Percentiles rank a stretch among this genome's conserved stretches.
Conservation (phyloP, 192 early-diverging fungal species). For the Backusella psychrophila region DNA sequence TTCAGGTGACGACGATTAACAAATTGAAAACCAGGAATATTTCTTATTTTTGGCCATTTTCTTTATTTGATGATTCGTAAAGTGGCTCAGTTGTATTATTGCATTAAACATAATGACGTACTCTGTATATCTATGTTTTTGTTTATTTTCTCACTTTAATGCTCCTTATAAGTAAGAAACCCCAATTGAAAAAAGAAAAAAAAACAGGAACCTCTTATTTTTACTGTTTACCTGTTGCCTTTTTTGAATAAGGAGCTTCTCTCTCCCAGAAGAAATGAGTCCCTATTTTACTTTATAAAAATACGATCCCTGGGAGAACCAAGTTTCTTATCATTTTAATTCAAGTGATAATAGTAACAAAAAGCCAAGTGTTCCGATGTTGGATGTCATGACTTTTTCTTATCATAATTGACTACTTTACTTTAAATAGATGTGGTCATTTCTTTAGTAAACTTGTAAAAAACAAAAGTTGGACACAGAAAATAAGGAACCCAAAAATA, state of each 20-base stretch:
- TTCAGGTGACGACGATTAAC: not conserved
- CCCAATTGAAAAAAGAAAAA: not conserved
- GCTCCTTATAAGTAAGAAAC: not conserved
- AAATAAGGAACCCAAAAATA: not conserved
- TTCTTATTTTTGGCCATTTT: not conserved
- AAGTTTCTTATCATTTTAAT: not conserved
- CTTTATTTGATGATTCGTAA: not conserved
- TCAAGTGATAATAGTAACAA: not conserved
- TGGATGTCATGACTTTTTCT: not conserved
- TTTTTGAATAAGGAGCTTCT: not conserved
- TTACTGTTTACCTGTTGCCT: conserved; percentile 1
- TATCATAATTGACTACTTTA: not conserved
- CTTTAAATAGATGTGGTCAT: not conserved
- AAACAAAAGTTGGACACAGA: not conserved
- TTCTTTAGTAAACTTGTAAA: not conserved
- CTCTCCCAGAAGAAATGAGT: not conserved
- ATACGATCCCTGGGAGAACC: not conserved
- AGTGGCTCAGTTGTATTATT: not conserved
- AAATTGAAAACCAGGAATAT: not conserved
- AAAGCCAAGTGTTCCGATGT: not conserved
- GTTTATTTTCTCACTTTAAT: not conserved
- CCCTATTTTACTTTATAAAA: not conserved
- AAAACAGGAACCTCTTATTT: not conserved
- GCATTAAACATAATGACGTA: not conserved
- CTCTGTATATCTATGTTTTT: not conserved